Evolutionary conservation across 805 yeast species (phyloP), one percentile per base, ranked within the genome.

Genomic region (Tetrapisispora namnaoensis): DNA sequence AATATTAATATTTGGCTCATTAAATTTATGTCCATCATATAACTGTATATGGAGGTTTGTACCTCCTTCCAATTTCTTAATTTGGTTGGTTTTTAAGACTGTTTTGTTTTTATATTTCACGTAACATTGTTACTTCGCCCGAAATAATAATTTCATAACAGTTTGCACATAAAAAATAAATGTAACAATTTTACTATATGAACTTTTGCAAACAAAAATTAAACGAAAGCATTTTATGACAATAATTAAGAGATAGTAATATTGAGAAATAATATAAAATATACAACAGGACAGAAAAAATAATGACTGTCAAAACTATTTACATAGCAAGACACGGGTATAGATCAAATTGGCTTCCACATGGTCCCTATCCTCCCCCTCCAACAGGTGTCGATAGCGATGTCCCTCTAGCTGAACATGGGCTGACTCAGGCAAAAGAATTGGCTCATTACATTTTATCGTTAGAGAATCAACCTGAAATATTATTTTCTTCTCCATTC

Each of bases 381-480:
- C 95, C 95, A 2, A 90, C 98, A 0, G 96, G 96, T 0, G 81
- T 90, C 18, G 90, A 83, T 51, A 82, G 90, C 49, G 99, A 93
- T 58, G 93, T 95, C 2, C 82, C 87, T 2, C 71, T 93, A 53
- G 93, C 97, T 0, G 79, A 79, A 1, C 95, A 87, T 61, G 99
- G 98, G 4, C 82, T 79, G 2, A 83, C 80, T 11, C 98, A 93
- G 67, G 95, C 98, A 0, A 71, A 76, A 37, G 93, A 93, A 59
- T 68, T 93, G 53, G 89, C 86, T 0, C 74, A 69, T 24, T 83
- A 74, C 60, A 59, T 90, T 17, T 55, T 76, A 17, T 71, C 78
- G 0, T 59, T 67, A 14, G 62, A 65, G 6, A 82, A 83, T 4
- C 75, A 74, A 49, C 95, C 95, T 1, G 81, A 84, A 51, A 67